A percentile compares a stretch with the other conserved stretches of the same genome.
Evolutionary conservation across 306 rosid species (phyloP).

Genomic region (Cercis canadensis): DNA sequence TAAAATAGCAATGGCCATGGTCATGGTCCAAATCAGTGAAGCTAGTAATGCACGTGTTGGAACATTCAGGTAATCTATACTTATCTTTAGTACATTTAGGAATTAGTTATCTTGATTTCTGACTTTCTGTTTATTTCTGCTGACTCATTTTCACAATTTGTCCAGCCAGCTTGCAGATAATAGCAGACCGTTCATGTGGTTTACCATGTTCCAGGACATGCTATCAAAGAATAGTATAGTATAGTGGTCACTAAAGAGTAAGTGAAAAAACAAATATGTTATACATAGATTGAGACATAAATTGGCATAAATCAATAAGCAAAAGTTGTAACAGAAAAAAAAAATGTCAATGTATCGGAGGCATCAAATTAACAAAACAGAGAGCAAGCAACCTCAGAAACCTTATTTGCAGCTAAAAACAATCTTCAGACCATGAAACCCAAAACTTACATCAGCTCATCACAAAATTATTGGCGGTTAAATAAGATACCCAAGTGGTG

Average conservation of each 20-base stretch:
- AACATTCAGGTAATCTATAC: no score
- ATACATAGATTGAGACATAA: slow-evolving; percentile 21
- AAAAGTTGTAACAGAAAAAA: neutral
- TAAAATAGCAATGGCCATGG: no score
- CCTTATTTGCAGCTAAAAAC: slow-evolving; percentile 18
- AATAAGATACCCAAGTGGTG: neutral
- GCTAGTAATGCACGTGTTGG: no score
- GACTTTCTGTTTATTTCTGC: no score
- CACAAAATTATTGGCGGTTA: neutral
- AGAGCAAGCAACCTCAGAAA: slow-evolving; percentile 23
- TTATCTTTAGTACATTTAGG: no score
- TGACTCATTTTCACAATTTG: slow-evolving; percentile 98
- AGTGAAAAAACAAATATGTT: slow-evolving; percentile 5
- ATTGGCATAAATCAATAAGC: slow-evolving; percentile 2
- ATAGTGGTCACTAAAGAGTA: slow-evolving; percentile 22
- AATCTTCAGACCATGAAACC: neutral
- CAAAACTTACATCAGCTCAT: slow-evolving; percentile 1
- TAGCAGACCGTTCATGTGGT: slow-evolving; percentile 72
- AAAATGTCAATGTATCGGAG: neutral
- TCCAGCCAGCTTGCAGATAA: slow-evolving; percentile 90
- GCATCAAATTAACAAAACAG: slow-evolving; percentile 9
- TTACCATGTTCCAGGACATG: slow-evolving; percentile 87
- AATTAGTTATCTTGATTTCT: no score
- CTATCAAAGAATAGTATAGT: slow-evolving; percentile 51
- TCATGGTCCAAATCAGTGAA: no score